These are phyloP conservation scores for Breviolum minutum DNA, from an alignment of 73 alveolate genomes.

Conservation along the genomic window DNA sequence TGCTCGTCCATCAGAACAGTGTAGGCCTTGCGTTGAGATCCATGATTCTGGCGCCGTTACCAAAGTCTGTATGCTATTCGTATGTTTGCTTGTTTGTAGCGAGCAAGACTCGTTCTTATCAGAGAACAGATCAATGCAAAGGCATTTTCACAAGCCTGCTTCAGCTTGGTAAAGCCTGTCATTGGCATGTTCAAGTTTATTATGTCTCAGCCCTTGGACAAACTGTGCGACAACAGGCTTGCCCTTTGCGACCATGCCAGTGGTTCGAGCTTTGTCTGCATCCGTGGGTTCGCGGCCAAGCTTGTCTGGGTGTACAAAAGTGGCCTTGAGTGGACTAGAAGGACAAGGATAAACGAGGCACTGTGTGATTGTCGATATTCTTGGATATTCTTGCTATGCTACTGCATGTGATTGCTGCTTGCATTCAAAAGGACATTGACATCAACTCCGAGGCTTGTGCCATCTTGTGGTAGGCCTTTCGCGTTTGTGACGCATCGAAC, in stretches of 20 bases:
- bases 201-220: not conserved
- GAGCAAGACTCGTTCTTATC: not conserved
- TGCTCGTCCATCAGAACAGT: conserved; percentile 90
- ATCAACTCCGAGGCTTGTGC: not conserved
- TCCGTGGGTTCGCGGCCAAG: conserved; percentile 89
- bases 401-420: no score
- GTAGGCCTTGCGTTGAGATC: conserved; percentile 52
- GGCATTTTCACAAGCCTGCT: conserved; percentile 47
- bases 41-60: not conserved
- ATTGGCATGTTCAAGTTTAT: not conserved
- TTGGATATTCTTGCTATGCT: no score
- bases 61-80: not conserved
- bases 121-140: not conserved
- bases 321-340: conserved; percentile 4
- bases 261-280: conserved; percentile 75
- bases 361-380: no score
- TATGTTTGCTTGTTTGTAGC: not conserved
- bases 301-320: conserved; percentile 82
- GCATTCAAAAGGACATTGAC: no score
- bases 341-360: no score
- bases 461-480: conserved; percentile 80
- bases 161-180: conserved; percentile 89
- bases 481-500: conserved; percentile 72
- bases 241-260: conserved; percentile 1
- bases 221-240: not conserved